A percentile compares a stretch with the other conserved stretches of the same genome.
phyloP scores from a whole-genome alignment of 164 flowering plant genomes.

The Magnolia sinica region DNA sequence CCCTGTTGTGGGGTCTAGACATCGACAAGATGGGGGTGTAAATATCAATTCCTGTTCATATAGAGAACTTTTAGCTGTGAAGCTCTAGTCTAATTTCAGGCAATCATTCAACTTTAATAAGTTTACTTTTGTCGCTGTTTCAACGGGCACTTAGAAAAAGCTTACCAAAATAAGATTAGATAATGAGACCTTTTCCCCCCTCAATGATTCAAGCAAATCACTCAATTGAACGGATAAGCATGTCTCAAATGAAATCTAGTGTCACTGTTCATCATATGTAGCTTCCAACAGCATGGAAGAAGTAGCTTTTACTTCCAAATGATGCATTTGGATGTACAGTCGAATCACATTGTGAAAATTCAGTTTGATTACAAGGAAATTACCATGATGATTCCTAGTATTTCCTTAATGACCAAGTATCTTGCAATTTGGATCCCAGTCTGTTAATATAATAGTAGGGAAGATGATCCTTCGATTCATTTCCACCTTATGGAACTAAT shows the following conservation, averaged over 20 bases:
- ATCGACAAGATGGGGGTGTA: neutral
- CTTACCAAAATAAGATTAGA: neutral
- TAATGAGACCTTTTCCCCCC: neutral
- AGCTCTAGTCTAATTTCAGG: neutral
- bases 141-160: neutral
- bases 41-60: neutral
- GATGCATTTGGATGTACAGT: neutral
- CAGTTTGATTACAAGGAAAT: no score
- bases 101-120: neutral
- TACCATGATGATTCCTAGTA: no score
- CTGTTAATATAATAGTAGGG: no score
- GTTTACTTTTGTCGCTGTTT: neutral
- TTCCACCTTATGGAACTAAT: no score
- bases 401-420: no score
- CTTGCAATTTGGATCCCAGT: no score
- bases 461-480: no score
- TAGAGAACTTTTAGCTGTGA: neutral
- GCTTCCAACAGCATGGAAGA: neutral
- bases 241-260: neutral
- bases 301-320: neutral
- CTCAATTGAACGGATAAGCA: neutral
- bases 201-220: neutral
- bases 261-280: neutral
- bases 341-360: no score
- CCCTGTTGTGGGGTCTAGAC: neutral